Conservation (phyloP, 345 rosid species). For the Psidium guajava region DNA sequence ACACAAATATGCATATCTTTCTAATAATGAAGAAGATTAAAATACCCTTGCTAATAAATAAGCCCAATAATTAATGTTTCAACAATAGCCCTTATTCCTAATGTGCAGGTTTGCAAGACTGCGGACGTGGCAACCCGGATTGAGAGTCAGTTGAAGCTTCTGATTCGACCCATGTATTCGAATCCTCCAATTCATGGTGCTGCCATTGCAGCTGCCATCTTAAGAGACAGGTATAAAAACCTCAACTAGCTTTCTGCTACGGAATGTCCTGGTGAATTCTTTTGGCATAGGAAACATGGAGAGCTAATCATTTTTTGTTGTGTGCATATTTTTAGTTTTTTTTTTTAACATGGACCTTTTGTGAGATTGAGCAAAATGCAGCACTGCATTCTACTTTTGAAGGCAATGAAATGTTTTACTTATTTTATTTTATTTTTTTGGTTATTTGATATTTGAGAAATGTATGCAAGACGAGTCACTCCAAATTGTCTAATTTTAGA, state of each 20-base stretch:
- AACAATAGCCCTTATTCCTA: background rate
- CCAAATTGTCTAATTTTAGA: background rate
- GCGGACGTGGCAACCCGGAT: constrained; percentile 30
- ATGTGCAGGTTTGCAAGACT: constrained; percentile 28
- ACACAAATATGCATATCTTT: no score
- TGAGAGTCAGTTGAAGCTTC: constrained; percentile 48
- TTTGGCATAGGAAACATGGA: background rate
- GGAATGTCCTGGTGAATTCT: background rate
- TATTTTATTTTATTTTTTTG: no score
- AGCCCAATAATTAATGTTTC: no score
- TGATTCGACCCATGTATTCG: constrained; percentile 47
- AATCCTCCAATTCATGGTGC: constrained; percentile 54
- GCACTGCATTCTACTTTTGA: background rate
- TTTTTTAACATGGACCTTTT: no score
- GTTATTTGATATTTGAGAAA: no score
- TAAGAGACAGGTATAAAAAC: constrained; percentile 23
- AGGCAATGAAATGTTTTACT: background rate
- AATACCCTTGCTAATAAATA: no score
- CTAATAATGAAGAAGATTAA: no score
- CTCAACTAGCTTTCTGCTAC: background rate
- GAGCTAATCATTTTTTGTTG: no score
- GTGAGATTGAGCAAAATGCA: background rate
- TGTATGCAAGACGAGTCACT: no score
- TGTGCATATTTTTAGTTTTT: no score
- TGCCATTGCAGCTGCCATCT: constrained; percentile 30